These are phyloP conservation scores for Dothideomycetidae sp. DNA, from an alignment of 2,329 filamentous ascomycete species.

Conservation along the genomic window DNA sequence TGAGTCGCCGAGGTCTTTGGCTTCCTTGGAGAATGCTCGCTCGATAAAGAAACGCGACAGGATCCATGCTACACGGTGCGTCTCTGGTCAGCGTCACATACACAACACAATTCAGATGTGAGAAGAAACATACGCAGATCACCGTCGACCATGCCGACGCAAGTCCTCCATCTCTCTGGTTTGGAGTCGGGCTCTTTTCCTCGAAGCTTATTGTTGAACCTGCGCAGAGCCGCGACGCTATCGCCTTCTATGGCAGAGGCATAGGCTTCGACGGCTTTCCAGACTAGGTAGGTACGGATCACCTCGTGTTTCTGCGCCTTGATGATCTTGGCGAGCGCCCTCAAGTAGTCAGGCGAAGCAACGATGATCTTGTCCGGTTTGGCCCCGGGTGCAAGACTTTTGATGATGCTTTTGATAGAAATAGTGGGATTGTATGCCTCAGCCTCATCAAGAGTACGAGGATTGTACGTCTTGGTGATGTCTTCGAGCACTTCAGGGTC, in stretches of 20 bases:
- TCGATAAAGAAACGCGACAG: conserved; percentile 58
- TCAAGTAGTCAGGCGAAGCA: conserved; percentile 45
- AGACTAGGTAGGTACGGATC: conserved; percentile 48
- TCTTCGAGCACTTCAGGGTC: conserved; percentile 45
- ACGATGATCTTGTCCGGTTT: conserved; percentile 39
- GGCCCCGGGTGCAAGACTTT: conserved; percentile 3
- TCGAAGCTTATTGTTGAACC: conserved; percentile 46
- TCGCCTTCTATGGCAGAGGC: conserved; percentile 43
- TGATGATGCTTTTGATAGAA: conserved; percentile 25
- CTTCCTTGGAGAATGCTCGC: conserved; percentile 50
- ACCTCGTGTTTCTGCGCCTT: conserved; percentile 39
- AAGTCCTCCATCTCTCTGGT: conserved; percentile 53
- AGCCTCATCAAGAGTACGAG: conserved; percentile 42
- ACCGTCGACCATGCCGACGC: conserved; percentile 42
- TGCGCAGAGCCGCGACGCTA: conserved; percentile 43
- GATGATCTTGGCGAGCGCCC: conserved; percentile 43
- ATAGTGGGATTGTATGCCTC: conserved; percentile 26
- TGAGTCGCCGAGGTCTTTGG: conserved; percentile 51
- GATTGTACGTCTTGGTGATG: conserved; percentile 55
- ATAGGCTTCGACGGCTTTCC: conserved; percentile 46
- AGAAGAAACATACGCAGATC: conserved; percentile 31
- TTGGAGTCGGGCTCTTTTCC: conserved; percentile 46
- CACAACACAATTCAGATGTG: not conserved
- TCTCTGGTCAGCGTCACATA: too few relatives aligned
- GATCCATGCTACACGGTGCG: conserved; percentile 37